Evolutionary conservation across 192 early-diverging fungal species (phyloP).

Genomic region (Phlyctochytrium bullatum): DNA sequence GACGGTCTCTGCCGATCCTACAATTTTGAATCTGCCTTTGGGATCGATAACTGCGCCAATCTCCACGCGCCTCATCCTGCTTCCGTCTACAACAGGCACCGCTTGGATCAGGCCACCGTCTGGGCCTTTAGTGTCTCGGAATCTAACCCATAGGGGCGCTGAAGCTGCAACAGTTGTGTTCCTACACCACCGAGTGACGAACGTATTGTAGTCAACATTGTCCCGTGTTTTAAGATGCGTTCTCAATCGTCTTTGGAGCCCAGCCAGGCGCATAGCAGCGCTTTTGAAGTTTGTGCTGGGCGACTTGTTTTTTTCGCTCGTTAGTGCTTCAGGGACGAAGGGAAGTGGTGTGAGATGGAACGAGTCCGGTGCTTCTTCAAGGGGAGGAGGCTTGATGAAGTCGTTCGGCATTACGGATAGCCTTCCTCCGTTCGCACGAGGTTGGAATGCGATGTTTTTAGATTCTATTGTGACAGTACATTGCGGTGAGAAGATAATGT

Average conservation of each 20-base stretch:
- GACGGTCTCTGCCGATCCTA: constrained; percentile 16
- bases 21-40: background rate
- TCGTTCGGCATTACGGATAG: no score
- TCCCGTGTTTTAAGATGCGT: background rate
- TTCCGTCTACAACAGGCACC: constrained; percentile 15
- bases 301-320: no score
- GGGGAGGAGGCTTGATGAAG: no score
- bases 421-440: no score
- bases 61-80: constrained; percentile 17
- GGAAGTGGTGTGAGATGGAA: background rate
- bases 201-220: background rate
- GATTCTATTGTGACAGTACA: no score
- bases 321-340: background rate
- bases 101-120: constrained; percentile 27
- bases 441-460: no score
- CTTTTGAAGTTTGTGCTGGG: no score
- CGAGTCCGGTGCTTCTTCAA: no score
- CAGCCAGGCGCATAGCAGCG: no score
- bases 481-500: no score
- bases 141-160: background rate
- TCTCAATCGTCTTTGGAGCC: background rate
- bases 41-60: constrained; percentile 19
- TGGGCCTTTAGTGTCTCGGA: constrained; percentile 10
- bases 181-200: background rate
- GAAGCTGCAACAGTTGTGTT: background rate